These are phyloP conservation scores for Schizosaccharomyces octosporus DNA, from an alignment of 805 yeast species.

Conservation along the genomic window DNA sequence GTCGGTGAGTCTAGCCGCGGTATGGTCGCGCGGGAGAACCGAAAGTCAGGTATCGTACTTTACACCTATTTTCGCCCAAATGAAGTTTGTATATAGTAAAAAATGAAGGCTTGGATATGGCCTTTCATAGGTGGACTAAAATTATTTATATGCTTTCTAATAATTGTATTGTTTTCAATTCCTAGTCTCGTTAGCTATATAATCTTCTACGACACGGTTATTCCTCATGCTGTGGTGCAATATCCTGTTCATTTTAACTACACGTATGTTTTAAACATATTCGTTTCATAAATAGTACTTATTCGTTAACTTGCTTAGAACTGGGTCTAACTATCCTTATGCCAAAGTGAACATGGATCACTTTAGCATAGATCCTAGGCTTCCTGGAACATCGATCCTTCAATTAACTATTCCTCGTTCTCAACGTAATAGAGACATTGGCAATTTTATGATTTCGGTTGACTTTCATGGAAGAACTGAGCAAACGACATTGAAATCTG, in stretches of 20 bases:
- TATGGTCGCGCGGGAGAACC: too few species aligned
- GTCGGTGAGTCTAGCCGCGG: background rate
- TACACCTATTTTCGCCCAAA: too few species aligned
- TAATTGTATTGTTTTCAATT: background rate
- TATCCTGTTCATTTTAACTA: background rate
- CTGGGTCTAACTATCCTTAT: background rate
- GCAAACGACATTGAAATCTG: background rate
- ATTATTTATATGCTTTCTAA: background rate
- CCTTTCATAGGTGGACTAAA: background rate
- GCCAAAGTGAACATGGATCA: background rate
- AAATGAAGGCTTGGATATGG: too few species aligned
- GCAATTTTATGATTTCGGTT: background rate
- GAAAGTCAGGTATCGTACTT: too few species aligned
- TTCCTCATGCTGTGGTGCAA: background rate
- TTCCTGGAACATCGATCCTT: background rate
- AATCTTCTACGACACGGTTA: background rate
- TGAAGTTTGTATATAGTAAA: too few species aligned
- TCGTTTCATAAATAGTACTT: background rate
- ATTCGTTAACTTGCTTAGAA: background rate
- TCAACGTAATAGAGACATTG: background rate
- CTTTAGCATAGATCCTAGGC: background rate
- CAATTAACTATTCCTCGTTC: background rate
- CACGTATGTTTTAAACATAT: background rate
- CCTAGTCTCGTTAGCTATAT: background rate
- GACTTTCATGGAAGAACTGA: background rate